Conservation (phyloP, 495 filamentous ascomycete genomes). For the Sphaerosporella brunnea region DNA sequence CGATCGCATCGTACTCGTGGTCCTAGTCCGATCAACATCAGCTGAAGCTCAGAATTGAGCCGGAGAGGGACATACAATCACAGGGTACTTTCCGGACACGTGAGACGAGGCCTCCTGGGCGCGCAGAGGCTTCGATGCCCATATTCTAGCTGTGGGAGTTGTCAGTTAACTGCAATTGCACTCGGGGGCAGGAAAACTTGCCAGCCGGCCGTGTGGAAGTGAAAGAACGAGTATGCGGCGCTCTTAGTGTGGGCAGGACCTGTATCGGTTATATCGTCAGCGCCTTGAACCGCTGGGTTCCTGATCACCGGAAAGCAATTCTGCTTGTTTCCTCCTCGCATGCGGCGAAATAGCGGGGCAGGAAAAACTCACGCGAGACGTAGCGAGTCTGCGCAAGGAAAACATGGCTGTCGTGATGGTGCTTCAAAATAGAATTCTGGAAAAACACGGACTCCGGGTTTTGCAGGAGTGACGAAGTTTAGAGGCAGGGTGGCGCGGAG, state of each 20-base stretch:
- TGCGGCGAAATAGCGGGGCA: neutral
- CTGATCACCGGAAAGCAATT: neutral
- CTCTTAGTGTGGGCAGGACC: conserved; percentile 1
- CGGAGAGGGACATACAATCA: conserved; percentile 52
- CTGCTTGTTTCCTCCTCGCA: neutral
- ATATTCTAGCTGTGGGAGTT: conserved; percentile 51
- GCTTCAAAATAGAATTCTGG: conserved; percentile 4
- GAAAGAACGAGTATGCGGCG: conserved; percentile 54
- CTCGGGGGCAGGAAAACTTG: too few species aligned
- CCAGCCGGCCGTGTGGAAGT: conserved; percentile 67
- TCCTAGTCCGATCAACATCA: conserved; percentile 43
- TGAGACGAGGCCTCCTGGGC: conserved; percentile 80
- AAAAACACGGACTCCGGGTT: conserved; percentile 4
- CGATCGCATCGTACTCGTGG: conserved; percentile 72
- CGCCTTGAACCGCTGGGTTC: neutral
- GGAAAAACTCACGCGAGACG: conserved; percentile 35
- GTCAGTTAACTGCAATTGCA: too few species aligned
- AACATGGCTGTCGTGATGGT: conserved; percentile 42
- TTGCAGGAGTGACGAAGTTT: neutral
- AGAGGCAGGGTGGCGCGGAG: neutral
- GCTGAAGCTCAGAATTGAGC: conserved; percentile 6
- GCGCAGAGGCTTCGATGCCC: conserved; percentile 63
- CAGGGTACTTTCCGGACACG: conserved; percentile 69
- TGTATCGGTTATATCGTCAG: neutral
- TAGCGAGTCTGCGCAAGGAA: conserved; percentile 42